Conservation (phyloP, 75 land plant species). For the Cunninghamia lanceolata region DNA sequence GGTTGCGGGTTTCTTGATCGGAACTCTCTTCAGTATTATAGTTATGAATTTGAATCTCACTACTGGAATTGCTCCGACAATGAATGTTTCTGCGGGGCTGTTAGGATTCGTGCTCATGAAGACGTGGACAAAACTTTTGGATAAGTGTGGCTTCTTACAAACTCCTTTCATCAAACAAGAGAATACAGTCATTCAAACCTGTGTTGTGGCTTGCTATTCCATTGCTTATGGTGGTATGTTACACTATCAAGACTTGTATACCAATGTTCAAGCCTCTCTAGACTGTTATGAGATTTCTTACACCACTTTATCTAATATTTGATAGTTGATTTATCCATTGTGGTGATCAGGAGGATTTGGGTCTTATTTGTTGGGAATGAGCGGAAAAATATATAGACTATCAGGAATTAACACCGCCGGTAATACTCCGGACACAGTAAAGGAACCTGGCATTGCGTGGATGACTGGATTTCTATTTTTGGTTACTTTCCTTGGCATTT, state of each 20-base stretch:
- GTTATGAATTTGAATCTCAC: slow-evolving; percentile 82
- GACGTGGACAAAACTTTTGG: slow-evolving; percentile 35
- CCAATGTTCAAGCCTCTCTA: no score
- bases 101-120: slow-evolving; percentile 68
- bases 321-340: background rate
- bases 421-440: slow-evolving; percentile 19
- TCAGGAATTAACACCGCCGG: background rate
- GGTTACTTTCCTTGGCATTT: slow-evolving; percentile 24
- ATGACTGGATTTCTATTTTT: slow-evolving; percentile 28
- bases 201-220: slow-evolving; percentile 56
- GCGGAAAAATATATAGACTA: slow-evolving; percentile 12
- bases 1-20: slow-evolving; percentile 53
- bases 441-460: slow-evolving; percentile 22
- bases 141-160: slow-evolving; percentile 24
- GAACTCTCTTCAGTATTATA: slow-evolving; percentile 67
- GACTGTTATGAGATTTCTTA: no score
- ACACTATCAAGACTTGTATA: background rate
- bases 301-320: no score
- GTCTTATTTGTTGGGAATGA: slow-evolving; percentile 35
- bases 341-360: slow-evolving; percentile 41
- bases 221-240: slow-evolving; percentile 42
- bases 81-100: slow-evolving; percentile 85
- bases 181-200: slow-evolving; percentile 62
- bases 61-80: slow-evolving; percentile 73
- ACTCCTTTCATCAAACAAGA: slow-evolving; percentile 60